Evolutionary conservation across 2,329 filamentous ascomycete species (phyloP).

Genomic region (Colletotrichum noveboracense): DNA sequence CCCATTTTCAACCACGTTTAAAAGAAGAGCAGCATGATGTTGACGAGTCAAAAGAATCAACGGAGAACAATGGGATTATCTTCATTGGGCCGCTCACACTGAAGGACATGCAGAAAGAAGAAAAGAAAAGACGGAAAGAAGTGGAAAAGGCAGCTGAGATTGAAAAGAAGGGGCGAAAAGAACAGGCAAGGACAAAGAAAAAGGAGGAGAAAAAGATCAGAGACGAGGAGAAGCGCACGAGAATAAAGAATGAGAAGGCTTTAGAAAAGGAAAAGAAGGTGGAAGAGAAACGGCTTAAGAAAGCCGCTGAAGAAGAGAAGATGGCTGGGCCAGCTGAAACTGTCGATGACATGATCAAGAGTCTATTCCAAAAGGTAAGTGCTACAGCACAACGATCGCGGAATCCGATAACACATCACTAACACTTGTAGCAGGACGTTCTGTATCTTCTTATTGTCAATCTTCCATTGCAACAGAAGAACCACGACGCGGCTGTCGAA

Average conservation of each 20-base stretch:
- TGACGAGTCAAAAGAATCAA: neutral
- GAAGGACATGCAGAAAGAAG: neutral
- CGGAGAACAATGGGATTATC: rapidly evolving
- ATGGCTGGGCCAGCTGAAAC: neutral
- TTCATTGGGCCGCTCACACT: neutral
- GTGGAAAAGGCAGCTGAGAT: neutral
- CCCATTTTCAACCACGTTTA: neutral
- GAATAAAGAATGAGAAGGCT: neutral
- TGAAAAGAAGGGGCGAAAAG: neutral
- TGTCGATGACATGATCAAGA: neutral
- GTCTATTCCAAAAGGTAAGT: constrained; percentile 11
- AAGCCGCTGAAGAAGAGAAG: neutral
- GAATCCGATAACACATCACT: neutral
- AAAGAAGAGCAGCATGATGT: neutral
- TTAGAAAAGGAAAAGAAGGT: neutral
- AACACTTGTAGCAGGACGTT: neutral
- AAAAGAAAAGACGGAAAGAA: neutral
- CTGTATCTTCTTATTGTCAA: constrained; percentile 9
- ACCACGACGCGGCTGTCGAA: neutral
- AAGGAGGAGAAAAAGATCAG: neutral
- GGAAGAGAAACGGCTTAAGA: neutral
- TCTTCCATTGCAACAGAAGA: neutral
- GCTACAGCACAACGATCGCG: rapidly evolving
- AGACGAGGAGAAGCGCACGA: neutral
- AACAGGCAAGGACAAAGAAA: neutral